Evolutionary conservation across 495 filamentous ascomycete species (phyloP).

Genomic region (Hyaloscypha variabilis): DNA sequence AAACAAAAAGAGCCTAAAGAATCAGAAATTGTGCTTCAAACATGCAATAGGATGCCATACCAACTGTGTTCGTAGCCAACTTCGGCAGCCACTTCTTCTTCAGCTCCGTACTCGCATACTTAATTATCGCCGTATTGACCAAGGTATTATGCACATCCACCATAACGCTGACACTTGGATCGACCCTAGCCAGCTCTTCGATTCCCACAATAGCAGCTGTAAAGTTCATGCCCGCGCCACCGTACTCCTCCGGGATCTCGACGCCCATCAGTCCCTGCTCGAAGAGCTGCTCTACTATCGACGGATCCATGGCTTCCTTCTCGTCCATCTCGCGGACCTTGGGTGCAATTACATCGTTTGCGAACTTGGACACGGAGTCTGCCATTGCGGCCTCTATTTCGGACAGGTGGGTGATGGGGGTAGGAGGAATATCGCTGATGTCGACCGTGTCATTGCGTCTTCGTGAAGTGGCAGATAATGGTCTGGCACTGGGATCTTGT

Average conservation of each 20-base stretch:
- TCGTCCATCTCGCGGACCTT: slow-evolving; percentile 99
- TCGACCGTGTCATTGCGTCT: slow-evolving; percentile 60
- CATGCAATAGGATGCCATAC: slow-evolving; percentile 9
- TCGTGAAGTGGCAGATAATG: slow-evolving; percentile 70
- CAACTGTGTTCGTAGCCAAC: slow-evolving; percentile 83
- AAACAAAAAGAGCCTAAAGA: slow-evolving; percentile 85
- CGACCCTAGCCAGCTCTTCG: slow-evolving; percentile 92
- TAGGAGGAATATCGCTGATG: slow-evolving; percentile 75
- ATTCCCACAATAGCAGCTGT: slow-evolving; percentile 94
- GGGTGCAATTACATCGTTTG: slow-evolving; percentile 82
- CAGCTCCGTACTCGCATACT: slow-evolving; percentile 73
- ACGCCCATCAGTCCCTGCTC: slow-evolving; percentile 98
- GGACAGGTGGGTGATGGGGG: slow-evolving; percentile 90
- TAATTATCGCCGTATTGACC: slow-evolving; percentile 90
- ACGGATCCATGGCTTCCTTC: slow-evolving; percentile 88
- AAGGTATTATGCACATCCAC: slow-evolving; percentile 97
- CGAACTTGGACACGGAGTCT: slow-evolving; percentile 89
- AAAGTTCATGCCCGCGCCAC: slow-evolving; percentile 98
- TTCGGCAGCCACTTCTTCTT: slow-evolving; percentile 86
- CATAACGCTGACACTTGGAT: slow-evolving; percentile 92
- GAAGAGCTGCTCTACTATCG: slow-evolving; percentile 88
- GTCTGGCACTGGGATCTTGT: slow-evolving; percentile 51
- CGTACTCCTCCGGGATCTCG: slow-evolving; percentile 96
- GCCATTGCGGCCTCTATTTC: slow-evolving; percentile 89
- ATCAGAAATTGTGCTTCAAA: slow-evolving; percentile 5